A percentile compares a stretch with the other conserved stretches of the same genome.
Evolutionary conservation across 768 basidiomycete species (phyloP).

Genomic region (Suillus hirtellus): DNA sequence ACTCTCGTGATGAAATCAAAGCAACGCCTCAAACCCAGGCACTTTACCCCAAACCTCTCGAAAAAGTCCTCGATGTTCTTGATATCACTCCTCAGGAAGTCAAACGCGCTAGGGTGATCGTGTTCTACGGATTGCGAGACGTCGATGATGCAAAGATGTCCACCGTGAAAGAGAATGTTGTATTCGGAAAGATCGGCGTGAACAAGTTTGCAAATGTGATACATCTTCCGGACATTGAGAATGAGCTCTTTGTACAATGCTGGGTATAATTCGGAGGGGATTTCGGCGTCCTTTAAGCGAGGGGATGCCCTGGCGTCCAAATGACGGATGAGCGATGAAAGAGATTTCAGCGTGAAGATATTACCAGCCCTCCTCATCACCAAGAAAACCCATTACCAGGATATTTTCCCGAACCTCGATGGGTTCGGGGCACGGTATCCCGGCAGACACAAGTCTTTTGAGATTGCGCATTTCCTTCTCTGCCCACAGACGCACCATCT

Average conservation of each 20-base stretch:
- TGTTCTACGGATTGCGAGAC: constrained; percentile 99
- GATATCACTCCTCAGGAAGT: constrained; percentile 91
- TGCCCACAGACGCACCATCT: constrained; percentile 99
- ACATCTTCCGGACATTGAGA: constrained; percentile 79
- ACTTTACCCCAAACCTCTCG: constrained; percentile 65
- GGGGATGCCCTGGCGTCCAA: constrained; percentile 74
- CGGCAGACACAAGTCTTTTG: constrained; percentile 78
- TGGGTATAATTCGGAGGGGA: constrained; percentile 50
- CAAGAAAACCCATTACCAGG: constrained; percentile 92
- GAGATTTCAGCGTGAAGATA: constrained; percentile 25
- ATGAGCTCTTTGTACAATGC: constrained; percentile 79
- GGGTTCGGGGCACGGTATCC: constrained; percentile 84
- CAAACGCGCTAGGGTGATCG: constrained; percentile 94
- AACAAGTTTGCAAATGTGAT: constrained; percentile 87
- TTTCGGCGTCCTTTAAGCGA: constrained; percentile 84
- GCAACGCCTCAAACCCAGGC: constrained; percentile 75
- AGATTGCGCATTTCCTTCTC: constrained; percentile 99
- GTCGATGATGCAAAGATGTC: constrained; percentile 90
- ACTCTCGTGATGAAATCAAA: constrained; percentile 89
- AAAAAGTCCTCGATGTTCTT: constrained; percentile 95
- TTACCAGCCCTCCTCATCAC: constrained; percentile 79
- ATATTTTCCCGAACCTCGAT: constrained; percentile 96
- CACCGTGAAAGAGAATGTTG: constrained; percentile 87
- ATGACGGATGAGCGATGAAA: constrained; percentile 6
- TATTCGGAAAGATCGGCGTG: constrained; percentile 99